Evolutionary conservation across 2,329 filamentous ascomycete species (phyloP).

Genomic region (Blumeria graminis): DNA sequence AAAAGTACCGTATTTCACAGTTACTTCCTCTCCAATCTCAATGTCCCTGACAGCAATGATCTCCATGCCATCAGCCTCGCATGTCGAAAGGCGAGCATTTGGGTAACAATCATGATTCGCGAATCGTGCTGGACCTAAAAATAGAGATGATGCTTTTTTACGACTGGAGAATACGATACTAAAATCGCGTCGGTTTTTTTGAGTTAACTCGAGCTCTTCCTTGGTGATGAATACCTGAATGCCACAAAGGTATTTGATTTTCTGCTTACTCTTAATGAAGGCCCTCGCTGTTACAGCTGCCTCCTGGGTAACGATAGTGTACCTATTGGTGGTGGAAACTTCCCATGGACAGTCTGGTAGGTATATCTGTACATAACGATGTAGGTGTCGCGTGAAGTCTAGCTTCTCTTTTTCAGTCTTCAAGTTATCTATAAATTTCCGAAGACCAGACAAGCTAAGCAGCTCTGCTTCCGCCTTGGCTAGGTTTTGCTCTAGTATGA

Average conservation of each 20-base stretch:
- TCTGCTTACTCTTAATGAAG: constrained; percentile 56
- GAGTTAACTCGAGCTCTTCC: constrained; percentile 68
- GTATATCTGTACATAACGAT: constrained; percentile 82
- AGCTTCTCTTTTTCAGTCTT: constrained; percentile 58
- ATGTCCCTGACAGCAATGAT: constrained; percentile 71
- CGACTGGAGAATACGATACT: constrained; percentile 88
- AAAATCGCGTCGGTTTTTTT: constrained; percentile 71
- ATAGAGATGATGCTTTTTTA: constrained; percentile 73
- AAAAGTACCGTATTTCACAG: constrained; percentile 50
- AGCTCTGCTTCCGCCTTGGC: constrained; percentile 47
- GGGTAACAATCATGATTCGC: constrained; percentile 93
- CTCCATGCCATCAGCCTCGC: constrained; percentile 67
- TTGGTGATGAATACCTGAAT: constrained; percentile 83
- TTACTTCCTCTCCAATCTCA: constrained; percentile 76
- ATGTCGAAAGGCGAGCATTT: constrained; percentile 70
- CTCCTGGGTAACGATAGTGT: constrained; percentile 61
- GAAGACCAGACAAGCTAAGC: constrained; percentile 47
- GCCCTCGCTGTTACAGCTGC: constrained; percentile 65
- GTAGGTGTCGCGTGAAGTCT: constrained; percentile 65
- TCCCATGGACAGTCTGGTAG: constrained; percentile 86
- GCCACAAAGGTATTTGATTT: constrained; percentile 73
- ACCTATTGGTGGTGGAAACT: constrained; percentile 79
- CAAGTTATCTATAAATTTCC: constrained; percentile 42
- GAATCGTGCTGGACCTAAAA: constrained; percentile 85
- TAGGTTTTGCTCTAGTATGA: constrained; percentile 53